Evolutionary conservation across 2,329 filamentous ascomycete species (phyloP), one percentile per base, ranked within the genome.

Genomic region (Alternaria burnsii): DNA sequence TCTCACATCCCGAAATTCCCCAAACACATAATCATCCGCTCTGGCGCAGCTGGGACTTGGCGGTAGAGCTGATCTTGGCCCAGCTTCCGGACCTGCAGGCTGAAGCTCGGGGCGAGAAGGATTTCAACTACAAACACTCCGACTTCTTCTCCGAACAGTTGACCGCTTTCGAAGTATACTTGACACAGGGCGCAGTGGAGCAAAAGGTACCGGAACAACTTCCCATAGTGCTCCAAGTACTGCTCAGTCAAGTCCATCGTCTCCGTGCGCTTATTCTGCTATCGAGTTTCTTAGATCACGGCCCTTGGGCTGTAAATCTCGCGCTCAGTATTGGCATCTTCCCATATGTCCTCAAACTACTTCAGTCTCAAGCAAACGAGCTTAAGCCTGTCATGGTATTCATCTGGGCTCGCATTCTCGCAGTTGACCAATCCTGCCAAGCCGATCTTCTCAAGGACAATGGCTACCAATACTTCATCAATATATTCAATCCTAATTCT

Each of bases 301-400:
- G 95, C 0, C 95, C 95, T 0, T 99, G 95, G 95, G 96, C 95
- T 30, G 95, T 99, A n/a, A 95, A 98, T 77, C 87, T 99, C 41
- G 95, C 95, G 16, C 85, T 99, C 16, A 97, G 94, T 78, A 99
- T 99, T 63, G 95, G 95, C 24, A 99, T 99, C 64, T 99, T 99
- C 78, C 95, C 95, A 0, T 99, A 99, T 75, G 95, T 99, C n/a
- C 83, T 99, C 34, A 99, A 99, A 80, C 84, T 99, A 26, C 83
- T 99, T 18, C 95, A 99, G 77, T 98, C 95, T 5, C 94, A 96
- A 47, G 95, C 95, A 0, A 87, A 93, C 47, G 95, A 99, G 78
- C 82, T 99, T 63, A 98, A 98, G 75, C 94, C 95, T 0, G 94
- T 98, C 61, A 98, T 99, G 95, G 94, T 99, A 5, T 99, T 98